Conservation (phyloP, 176 grass and related monocot genomes). For the Carex myosuroides region DNA sequence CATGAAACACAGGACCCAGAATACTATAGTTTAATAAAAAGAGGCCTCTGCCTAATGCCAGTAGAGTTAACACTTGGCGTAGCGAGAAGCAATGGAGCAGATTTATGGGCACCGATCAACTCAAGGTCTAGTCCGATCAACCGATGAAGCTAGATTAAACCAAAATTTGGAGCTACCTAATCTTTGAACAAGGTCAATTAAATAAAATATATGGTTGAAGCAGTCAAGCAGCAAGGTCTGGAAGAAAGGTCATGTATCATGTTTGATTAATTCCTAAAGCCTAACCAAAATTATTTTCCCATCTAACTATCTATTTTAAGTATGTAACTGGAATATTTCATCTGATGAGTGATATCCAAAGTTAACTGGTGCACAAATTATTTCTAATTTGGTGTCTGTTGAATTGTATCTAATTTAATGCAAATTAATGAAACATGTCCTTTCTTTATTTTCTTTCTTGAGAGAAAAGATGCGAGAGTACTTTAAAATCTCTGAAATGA, state of each 20-base stretch:
- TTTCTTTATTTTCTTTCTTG: background rate
- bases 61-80: constrained; percentile 44
- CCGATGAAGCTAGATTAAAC: background rate
- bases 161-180: background rate
- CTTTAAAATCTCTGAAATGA: background rate
- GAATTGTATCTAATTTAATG: background rate
- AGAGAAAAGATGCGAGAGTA: background rate
- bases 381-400: background rate
- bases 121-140: constrained; percentile 32
- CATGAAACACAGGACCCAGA: constrained; percentile 47
- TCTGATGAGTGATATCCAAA: background rate
- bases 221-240: constrained; percentile 17
- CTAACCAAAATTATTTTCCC: constrained; percentile 29
- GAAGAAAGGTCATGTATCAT: background rate
- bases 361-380: background rate
- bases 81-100: constrained; percentile 90
- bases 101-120: constrained; percentile 93
- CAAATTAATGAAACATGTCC: background rate
- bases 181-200: background rate
- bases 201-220: constrained; percentile 1
- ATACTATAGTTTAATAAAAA: constrained; percentile 62
- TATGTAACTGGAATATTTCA: constrained; percentile 5
- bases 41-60: constrained; percentile 90
- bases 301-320: constrained; percentile 5
- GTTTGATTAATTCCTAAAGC: background rate